Conservation (phyloP, 2,329 filamentous ascomycete genomes). For the Apiospora saccharicola region DNA sequence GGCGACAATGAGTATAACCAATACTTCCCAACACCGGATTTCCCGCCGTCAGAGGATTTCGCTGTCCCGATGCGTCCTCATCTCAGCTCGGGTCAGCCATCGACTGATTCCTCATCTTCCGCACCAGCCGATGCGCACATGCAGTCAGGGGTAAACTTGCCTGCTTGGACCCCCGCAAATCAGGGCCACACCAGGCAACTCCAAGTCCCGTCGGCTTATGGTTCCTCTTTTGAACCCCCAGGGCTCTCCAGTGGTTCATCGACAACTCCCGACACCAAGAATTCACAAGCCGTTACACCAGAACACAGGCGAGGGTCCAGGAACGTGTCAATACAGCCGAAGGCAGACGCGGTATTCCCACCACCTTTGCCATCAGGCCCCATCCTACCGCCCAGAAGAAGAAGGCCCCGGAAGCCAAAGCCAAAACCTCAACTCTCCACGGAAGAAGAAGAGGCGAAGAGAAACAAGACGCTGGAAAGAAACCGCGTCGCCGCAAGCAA, state of each 20-base stretch:
- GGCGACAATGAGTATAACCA: conserved; percentile 30
- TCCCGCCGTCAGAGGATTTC: conserved; percentile 25
- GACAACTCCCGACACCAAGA: conserved; percentile 35
- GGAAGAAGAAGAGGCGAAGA: conserved; percentile 50
- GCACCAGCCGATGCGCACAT: neutral
- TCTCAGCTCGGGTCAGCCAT: conserved; percentile 16
- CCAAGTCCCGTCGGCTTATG: conserved; percentile 27
- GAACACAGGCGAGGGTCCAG: conserved; percentile 28
- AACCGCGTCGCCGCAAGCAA: conserved; percentile 78
- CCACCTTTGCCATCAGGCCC: conserved; percentile 20
- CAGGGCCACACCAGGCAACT: conserved; percentile 26
- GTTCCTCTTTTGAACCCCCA: conserved; percentile 31
- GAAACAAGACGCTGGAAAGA: conserved; percentile 69
- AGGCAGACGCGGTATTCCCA: conserved; percentile 23
- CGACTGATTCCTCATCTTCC: conserved; percentile 9
- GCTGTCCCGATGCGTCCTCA: conserved; percentile 29
- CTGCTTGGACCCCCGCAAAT: neutral
- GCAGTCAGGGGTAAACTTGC: neutral
- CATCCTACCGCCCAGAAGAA: conserved; percentile 37
- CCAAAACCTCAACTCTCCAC: conserved; percentile 32
- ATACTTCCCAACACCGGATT: conserved; percentile 27
- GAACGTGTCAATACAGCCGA: conserved; percentile 6
- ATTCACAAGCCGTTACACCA: conserved; percentile 36
- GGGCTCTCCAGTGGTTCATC: conserved; percentile 38
- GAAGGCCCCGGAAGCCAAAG: conserved; percentile 36